phyloP scores from a whole-genome alignment of 2,329 filamentous ascomycete genomes.

The Pseudogymnoascus verrucosus region DNA sequence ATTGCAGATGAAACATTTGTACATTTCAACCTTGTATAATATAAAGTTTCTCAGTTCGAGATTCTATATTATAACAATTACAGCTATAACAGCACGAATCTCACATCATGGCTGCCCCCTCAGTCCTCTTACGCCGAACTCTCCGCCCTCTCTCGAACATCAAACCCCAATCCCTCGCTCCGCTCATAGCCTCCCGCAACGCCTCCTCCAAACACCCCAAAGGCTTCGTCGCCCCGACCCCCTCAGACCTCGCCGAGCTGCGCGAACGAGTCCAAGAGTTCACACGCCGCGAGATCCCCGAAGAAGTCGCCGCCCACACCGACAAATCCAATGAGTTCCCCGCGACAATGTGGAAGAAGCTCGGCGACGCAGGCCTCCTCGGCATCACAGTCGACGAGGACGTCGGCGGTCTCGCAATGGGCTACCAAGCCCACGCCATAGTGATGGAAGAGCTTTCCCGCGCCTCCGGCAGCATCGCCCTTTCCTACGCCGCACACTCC shows the following conservation, averaged over 20 bases:
- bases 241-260: constrained; percentile 43
- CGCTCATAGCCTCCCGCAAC: constrained; percentile 26
- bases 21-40: constrained; percentile 1
- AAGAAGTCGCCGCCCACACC: constrained; percentile 72
- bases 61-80: not conserved
- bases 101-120: not conserved
- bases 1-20: not conserved
- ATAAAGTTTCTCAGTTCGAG: constrained; percentile 1
- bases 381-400: constrained; percentile 91
- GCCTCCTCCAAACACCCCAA: constrained; percentile 63
- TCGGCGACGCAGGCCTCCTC: constrained; percentile 84
- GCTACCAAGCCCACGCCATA: constrained; percentile 92
- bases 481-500: constrained; percentile 92
- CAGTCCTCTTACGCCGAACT: constrained; percentile 6
- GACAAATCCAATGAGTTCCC: constrained; percentile 86
- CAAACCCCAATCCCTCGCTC: not conserved
- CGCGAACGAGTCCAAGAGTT: constrained; percentile 62
- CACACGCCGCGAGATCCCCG: constrained; percentile 75
- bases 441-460: constrained; percentile 93
- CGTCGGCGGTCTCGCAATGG: constrained; percentile 82
- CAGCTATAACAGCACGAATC: not conserved
- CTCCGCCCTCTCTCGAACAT: constrained; percentile 7
- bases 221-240: constrained; percentile 48
- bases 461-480: constrained; percentile 72
- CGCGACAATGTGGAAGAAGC: constrained; percentile 82